Base-by-base conservation (phyloP, 2,329 filamentous ascomycete species). In the Claviceps cyperi region DNA sequence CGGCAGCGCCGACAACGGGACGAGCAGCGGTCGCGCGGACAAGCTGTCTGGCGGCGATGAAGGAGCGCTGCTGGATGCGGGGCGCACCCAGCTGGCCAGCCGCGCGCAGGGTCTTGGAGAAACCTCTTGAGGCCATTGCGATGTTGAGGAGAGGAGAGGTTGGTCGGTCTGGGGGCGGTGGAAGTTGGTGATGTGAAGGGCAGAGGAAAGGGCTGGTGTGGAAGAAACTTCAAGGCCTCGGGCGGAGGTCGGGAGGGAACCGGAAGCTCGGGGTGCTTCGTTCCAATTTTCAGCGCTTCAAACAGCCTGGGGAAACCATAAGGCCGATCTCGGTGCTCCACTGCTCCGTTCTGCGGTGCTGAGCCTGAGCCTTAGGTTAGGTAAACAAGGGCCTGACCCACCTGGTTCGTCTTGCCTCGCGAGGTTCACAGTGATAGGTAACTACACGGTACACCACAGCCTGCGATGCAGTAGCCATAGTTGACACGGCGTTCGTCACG, bases 51-150 rank as follows among this genome's bases (percentile, higher is more conserved):
- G 77, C 78, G 63, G 76, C 77, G 62, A 79, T 71, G 62, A 82
- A 80, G 55, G 78, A 77, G 65, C 80, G 78, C 66, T 77, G 75
- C 72, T 79, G 77, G 51, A 74, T 69, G 58, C 73, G 73, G 58
- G 80, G 76, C 56, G 76, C 70, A 60, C 70, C 73, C 69, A 82
- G 71, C 70, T 83, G 80, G 69, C 78, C 79, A 63, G 50, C 50
- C 60, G 74, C 72, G 65, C 80, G 78, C 61, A 84, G 70, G 65
- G 79, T 76, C 74, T 78, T 81, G 63, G 77, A 77, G 74, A 88
- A 76, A 73, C 73, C 80, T 72, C 84, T 78, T 63, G 85, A 86
- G 68, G 86, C 84, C 86, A 91, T 90, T 73, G 68, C 78, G 70
- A 41, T 53, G 43, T 53, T 45, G 40, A 50, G 53, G 48, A 49